These are phyloP conservation scores for Rheum nobile DNA, from an alignment of 148 eudicot genomes.

Conservation along the genomic window DNA sequence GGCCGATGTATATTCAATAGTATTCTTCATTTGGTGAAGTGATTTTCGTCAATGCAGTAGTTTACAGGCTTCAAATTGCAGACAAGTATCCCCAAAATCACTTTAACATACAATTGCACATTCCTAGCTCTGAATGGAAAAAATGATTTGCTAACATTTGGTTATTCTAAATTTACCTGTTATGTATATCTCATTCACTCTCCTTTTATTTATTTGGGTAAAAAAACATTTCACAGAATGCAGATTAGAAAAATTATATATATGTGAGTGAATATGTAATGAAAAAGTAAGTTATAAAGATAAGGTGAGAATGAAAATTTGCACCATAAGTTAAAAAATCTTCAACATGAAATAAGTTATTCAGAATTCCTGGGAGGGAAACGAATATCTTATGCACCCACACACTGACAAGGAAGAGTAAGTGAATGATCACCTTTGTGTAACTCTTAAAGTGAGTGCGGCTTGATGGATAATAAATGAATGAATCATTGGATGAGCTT, in stretches of 20 bases:
- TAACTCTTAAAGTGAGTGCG: conserved; percentile 79
- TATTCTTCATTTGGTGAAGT: too few species aligned
- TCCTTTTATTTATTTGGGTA: background rate
- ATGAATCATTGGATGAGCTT: conserved; percentile 92
- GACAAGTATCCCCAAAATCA: too few species aligned
- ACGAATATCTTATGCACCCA: too few species aligned
- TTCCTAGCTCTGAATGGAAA: too few species aligned
- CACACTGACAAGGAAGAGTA: too few species aligned
- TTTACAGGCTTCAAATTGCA: too few species aligned
- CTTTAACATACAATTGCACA: too few species aligned
- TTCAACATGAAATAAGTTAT: background rate
- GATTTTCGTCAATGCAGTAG: too few species aligned
- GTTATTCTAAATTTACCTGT: background rate
- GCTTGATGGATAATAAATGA: conserved; percentile 86
- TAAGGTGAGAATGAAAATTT: background rate
- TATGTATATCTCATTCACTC: background rate
- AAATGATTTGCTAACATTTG: too few species aligned
- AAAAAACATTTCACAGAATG: too few species aligned
- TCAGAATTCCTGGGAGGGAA: background rate
- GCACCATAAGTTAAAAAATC: background rate
- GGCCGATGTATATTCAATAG: too few species aligned
- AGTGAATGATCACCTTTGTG: conserved; percentile 51
- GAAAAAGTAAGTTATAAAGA: background rate
- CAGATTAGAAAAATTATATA: too few species aligned
- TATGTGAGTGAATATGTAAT: background rate